phyloP scores from a whole-genome alignment of 2,329 filamentous ascomycete species.

The Trichoderma arundinaceum region DNA sequence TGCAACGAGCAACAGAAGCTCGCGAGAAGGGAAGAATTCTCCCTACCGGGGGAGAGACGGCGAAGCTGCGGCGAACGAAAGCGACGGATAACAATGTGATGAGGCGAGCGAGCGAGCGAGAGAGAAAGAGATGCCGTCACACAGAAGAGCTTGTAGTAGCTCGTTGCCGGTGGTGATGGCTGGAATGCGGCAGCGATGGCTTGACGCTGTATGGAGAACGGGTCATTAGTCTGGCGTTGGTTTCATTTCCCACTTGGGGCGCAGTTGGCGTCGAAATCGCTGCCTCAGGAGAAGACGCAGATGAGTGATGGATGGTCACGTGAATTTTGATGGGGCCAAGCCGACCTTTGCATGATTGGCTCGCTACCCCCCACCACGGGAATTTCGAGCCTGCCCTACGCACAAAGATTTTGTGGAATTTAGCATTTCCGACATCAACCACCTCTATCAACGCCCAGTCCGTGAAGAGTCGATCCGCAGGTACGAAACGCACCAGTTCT shows the following conservation, averaged over 20 bases:
- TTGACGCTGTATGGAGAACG: constrained; percentile 25
- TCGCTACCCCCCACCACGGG: constrained; percentile 44
- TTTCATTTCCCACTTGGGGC: constrained; percentile 28
- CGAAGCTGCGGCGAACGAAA: constrained; percentile 1
- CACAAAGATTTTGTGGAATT: constrained; percentile 53
- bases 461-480: constrained; percentile 51
- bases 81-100: constrained; percentile 17
- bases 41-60: constrained; percentile 24
- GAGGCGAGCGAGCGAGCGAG: neutral
- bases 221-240: constrained; percentile 31
- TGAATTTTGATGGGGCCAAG: constrained; percentile 35
- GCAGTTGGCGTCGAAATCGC: constrained; percentile 14
- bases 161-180: constrained; percentile 30
- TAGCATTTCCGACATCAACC: constrained; percentile 45
- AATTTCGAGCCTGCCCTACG: constrained; percentile 50
- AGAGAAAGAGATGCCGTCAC: constrained; percentile 34
- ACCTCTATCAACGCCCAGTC: constrained; percentile 47
- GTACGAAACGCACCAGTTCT: constrained; percentile 43
- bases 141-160: constrained; percentile 34
- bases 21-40: constrained; percentile 18
- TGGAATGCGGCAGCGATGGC: constrained; percentile 36
- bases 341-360: constrained; percentile 42
- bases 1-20: constrained; percentile 30
- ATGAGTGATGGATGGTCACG: constrained; percentile 34
- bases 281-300: constrained; percentile 25